Base-by-base conservation (phyloP, 2,329 filamentous ascomycete species). In the Alternaria novae-zelandiae region DNA sequence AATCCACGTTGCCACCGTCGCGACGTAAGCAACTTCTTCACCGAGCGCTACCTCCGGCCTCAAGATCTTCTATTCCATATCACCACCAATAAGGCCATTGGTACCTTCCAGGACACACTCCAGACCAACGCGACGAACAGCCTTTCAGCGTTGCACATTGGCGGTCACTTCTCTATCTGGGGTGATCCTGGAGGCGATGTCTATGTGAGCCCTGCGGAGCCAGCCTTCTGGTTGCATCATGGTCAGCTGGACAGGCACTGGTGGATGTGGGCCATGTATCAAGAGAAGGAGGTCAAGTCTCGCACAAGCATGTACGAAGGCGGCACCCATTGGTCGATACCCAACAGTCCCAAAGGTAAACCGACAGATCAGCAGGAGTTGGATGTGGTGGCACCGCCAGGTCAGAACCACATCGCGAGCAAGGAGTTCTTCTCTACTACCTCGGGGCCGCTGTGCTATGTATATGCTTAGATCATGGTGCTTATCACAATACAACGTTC, bases 221-320 rank as follows among this genome's bases (percentile, higher is more conserved):
- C 82, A 2, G 54, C 74, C 23, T 86, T 86, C 72, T 86, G 79
- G 75, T 73, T 83, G 41, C 84, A 85, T 65, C 84, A 86, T 64
- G 80, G 78, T 5, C 79, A 82, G 70, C 77, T 86, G 15, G 84
- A 86, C 68, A 74, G 83, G 10, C 74, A 82, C 13, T 86, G 81
- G 80, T 84, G 82, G 82, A 82, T 83, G 61, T 86, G 84, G 84
- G 82, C 83, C 70, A 83, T 81, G 54, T 75, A 75, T 47, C 50
- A 65, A 5, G 73, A 73, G 32, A 66, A 78, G 20, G 75, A 83
- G 43, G 25, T 76, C 15, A 72, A 71, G 61, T 57, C 30, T 3
- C 50, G 72, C 56, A 68, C 67, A 15, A 69, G 63, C 43, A 60
- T 66, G 67, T 82, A 85, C 63, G 76, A 77, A 80, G 83, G 32